phyloP scores from a whole-genome alignment of 2,329 filamentous ascomycete species.

The Pseudogymnoascus sp. region DNA sequence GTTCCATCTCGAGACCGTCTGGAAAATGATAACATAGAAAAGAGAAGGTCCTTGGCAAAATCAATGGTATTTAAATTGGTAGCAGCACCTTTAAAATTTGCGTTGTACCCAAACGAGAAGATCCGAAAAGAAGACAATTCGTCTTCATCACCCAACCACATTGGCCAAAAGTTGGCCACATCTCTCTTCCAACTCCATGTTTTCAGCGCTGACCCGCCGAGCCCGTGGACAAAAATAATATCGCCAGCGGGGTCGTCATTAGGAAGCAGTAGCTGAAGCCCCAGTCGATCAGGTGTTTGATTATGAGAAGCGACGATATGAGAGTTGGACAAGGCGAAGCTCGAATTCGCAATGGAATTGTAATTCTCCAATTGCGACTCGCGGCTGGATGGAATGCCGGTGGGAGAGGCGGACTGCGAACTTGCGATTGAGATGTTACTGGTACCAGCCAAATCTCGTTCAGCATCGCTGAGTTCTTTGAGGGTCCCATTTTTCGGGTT shows the following conservation, averaged over 20 bases:
- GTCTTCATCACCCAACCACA: conserved; percentile 28
- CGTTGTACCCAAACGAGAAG: conserved; percentile 32
- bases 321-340: neutral
- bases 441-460: neutral
- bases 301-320: neutral
- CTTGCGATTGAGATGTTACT: neutral
- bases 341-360: neutral
- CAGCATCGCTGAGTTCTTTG: neutral
- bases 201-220: conserved; percentile 31
- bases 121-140: conserved; percentile 28
- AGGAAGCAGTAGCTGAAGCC: neutral
- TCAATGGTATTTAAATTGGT: conserved; percentile 18
- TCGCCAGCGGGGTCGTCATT: conserved; percentile 15
- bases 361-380: neutral
- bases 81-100: conserved; percentile 11
- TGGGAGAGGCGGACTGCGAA: neutral
- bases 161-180: conserved; percentile 31
- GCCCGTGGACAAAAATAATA: conserved; percentile 35
- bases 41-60: conserved; percentile 26
- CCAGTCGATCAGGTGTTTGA: neutral
- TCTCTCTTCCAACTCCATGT: conserved; percentile 31
- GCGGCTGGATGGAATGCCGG: neutral
- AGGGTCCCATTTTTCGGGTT: neutral
- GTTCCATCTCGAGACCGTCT: conserved; percentile 11
- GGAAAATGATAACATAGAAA: conserved; percentile 14